Evolutionary conservation across 2,329 filamentous ascomycete species (phyloP), one percentile per base, ranked within the genome.

Genomic region (Pestalotiopsis sp.): DNA sequence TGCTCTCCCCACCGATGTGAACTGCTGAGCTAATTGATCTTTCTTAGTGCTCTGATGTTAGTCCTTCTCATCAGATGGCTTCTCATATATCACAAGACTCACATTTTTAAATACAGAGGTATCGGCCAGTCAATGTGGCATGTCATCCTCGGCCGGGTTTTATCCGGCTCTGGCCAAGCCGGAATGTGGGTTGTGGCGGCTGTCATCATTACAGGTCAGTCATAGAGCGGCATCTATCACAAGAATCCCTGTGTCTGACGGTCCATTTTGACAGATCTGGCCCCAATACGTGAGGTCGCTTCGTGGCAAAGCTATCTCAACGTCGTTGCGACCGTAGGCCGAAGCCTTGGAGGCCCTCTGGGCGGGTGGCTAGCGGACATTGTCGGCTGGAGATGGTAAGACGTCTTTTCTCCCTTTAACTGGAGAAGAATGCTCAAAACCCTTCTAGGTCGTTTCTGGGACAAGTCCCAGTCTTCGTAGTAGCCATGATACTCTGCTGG

Each of bases 301-400:
- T 79, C 83, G 0, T 89, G 86, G 86, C 81, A 85, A 65, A 83
- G 84, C 11, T 87, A 85, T 68, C 79, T 86, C 67, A 88, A 88
- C 60, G 80, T 88, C 0, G 82, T 84, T 13, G 82, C 84, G 12
- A 87, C 86, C 0, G 79, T 82, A 2, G 86, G 85, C 2, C 80
- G 86, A 49, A 86, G 84, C 59, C 73, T 87, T 0, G 86, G 86
- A 2, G 86, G 85, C 0, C 86, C 86, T 3, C 68, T 91, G 0
- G 90, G 90, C 1, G 90, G 90, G 2, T 87, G 83, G 73, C 77
- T 92, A 2, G 86, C 89, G 1, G 88, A 91, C 71, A 84, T 85
- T 0, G 82, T 92, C 14, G 90, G 90, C n/a, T 92, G 90, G 90
- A 81, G 90, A 77, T 91, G 45, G 45, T 52, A 9, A 52, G 13